Conservation (phyloP, 805 yeast species). For the Schizosaccharomyces osmophilus region DNA sequence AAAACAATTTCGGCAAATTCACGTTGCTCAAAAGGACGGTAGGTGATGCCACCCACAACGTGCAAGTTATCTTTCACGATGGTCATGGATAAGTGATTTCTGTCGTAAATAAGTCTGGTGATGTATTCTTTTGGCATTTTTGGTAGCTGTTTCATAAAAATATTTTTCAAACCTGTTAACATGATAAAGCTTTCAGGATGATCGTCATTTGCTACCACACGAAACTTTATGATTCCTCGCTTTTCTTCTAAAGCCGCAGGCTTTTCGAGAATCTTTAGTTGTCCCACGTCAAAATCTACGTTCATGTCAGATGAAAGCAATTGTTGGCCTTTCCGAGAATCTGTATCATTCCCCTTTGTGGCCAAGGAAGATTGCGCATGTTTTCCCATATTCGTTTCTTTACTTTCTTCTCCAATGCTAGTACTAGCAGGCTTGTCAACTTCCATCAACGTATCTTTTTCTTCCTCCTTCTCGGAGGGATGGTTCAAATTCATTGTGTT, state of each 20-base stretch:
- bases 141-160: slow-evolving; percentile 90
- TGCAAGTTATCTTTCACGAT: slow-evolving; percentile 80
- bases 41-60: slow-evolving; percentile 95
- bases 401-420: too few relatives aligned
- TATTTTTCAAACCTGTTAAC: slow-evolving; percentile 80
- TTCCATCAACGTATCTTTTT: too few relatives aligned
- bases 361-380: background rate
- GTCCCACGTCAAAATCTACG: background rate
- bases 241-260: slow-evolving; percentile 86
- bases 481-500: too few relatives aligned
- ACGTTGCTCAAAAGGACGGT: slow-evolving; percentile 72
- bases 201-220: slow-evolving; percentile 91
- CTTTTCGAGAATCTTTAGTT: slow-evolving; percentile 22
- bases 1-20: slow-evolving; percentile 95
- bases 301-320: background rate
- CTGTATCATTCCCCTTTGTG: too few relatives aligned
- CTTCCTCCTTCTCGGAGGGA: too few relatives aligned
- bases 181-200: slow-evolving; percentile 70
- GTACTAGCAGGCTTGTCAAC: too few relatives aligned
- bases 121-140: slow-evolving; percentile 97
- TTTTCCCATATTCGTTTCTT: background rate
- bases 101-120: slow-evolving; percentile 76
- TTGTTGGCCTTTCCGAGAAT: background rate
- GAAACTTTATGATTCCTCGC: slow-evolving; percentile 76
- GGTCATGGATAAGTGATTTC: slow-evolving; percentile 87